Conservation (phyloP, 2,329 filamentous ascomycete genomes). For the Cercospora beticola region DNA sequence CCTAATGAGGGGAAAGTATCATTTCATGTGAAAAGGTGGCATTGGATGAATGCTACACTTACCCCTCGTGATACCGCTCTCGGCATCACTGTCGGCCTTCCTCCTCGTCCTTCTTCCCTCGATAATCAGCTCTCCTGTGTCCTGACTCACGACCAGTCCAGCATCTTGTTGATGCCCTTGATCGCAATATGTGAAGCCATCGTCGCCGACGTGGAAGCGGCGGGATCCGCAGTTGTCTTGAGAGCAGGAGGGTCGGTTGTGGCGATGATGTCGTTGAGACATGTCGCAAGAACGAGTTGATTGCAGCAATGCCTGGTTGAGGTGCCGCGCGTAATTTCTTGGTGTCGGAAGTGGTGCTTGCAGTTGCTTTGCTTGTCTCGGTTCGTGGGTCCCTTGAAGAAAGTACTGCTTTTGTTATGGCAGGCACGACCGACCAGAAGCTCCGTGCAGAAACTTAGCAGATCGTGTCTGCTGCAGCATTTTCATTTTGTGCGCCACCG, state of each 20-base stretch:
- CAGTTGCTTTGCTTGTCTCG: background rate
- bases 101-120: slow-evolving; percentile 33
- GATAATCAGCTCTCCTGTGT: slow-evolving; percentile 33
- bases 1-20: background rate
- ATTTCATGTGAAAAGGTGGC: background rate
- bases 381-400: background rate
- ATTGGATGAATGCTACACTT: background rate
- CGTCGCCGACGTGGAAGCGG: slow-evolving; percentile 67
- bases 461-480: background rate
- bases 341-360: background rate
- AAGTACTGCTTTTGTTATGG: background rate
- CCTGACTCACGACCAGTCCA: slow-evolving; percentile 37
- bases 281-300: slow-evolving; percentile 15
- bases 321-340: too few relatives aligned
- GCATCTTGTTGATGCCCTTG: slow-evolving; percentile 79
- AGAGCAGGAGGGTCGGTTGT: slow-evolving; percentile 28
- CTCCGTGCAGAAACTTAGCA: background rate
- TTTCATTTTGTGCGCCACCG: background rate
- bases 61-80: slow-evolving; percentile 28
- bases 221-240: slow-evolving; percentile 64
- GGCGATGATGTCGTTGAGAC: slow-evolving; percentile 24
- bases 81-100: slow-evolving; percentile 32
- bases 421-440: background rate
- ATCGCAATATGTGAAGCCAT: slow-evolving; percentile 75
- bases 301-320: background rate